Evolutionary conservation across 176 grass and related monocot genomes (phyloP).

Genomic region (Neostapfia colusana): DNA sequence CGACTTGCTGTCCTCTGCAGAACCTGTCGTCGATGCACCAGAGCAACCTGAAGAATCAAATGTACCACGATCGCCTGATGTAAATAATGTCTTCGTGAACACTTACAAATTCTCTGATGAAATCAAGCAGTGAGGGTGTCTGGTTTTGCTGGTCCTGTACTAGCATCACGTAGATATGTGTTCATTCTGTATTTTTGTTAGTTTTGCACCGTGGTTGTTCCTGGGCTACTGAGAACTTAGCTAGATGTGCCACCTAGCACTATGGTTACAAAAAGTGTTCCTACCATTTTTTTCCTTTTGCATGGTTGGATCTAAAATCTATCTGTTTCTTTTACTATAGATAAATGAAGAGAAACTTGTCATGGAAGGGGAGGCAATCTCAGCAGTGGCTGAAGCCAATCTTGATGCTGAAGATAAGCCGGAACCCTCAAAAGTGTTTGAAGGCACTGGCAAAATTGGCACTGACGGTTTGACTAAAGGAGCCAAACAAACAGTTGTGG

Average conservation of each 20-base stretch:
- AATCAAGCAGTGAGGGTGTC: slow-evolving; percentile 5
- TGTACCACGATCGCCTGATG: slow-evolving; percentile 28
- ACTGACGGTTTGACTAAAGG: slow-evolving; percentile 25
- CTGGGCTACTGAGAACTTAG: slow-evolving; percentile 27
- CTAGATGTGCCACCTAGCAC: slow-evolving; percentile 7
- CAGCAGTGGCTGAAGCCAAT: slow-evolving; percentile 24
- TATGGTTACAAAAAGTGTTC: background rate
- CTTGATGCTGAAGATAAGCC: slow-evolving; percentile 31
- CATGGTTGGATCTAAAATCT: background rate
- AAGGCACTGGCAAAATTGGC: slow-evolving; percentile 6
- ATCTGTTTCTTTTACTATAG: slow-evolving; percentile 19
- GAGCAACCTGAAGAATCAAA: slow-evolving; percentile 38
- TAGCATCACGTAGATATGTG: background rate
- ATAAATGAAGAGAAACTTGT: slow-evolving; percentile 21
- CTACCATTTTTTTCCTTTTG: background rate
- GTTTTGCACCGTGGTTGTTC: background rate
- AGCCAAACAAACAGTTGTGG: slow-evolving; percentile 37
- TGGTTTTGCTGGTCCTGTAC: slow-evolving; percentile 8
- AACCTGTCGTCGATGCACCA: slow-evolving; percentile 13
- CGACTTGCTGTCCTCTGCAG: slow-evolving; percentile 43
- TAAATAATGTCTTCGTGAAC: background rate
- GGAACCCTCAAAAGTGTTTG: slow-evolving; percentile 24
- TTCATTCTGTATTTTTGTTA: slow-evolving; percentile 30
- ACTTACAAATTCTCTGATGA: slow-evolving; percentile 10
- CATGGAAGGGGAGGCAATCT: slow-evolving; percentile 20